phyloP scores from a whole-genome alignment of 495 filamentous ascomycete species.

The Bacidia rubella region DNA sequence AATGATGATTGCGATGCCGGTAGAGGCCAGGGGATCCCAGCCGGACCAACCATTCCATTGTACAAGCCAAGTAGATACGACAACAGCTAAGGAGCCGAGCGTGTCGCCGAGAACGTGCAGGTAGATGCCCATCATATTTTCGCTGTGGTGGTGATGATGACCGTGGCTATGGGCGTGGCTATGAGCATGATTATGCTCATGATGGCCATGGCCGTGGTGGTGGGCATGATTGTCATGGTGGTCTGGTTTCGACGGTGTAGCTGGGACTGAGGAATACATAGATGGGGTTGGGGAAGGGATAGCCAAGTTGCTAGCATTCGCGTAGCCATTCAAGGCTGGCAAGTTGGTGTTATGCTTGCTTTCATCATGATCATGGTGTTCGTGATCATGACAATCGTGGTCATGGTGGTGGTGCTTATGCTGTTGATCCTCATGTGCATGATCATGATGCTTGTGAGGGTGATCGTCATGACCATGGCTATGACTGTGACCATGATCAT shows the following conservation, averaged over 20 bases:
- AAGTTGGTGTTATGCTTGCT: slow-evolving; percentile 21
- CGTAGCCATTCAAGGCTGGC: slow-evolving; percentile 21
- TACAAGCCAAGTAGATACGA: slow-evolving; percentile 78
- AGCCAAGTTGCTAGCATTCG: slow-evolving; percentile 20
- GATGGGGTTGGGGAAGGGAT: slow-evolving; percentile 14
- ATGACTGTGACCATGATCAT: slow-evolving; percentile 41
- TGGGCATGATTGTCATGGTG: slow-evolving; percentile 17
- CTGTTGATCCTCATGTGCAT: slow-evolving; percentile 38
- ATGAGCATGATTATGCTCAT: slow-evolving; percentile 15
- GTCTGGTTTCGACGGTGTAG: slow-evolving; percentile 16
- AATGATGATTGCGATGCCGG: slow-evolving; percentile 85
- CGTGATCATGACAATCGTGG: slow-evolving; percentile 20
- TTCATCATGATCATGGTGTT: slow-evolving; percentile 21
- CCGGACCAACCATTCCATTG: slow-evolving; percentile 78
- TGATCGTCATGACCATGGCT: slow-evolving; percentile 49
- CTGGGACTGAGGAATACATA: slow-evolving; percentile 13
- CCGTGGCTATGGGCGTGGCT: slow-evolving; percentile 18
- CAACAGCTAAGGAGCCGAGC: slow-evolving; percentile 85
- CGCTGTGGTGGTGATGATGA: slow-evolving; percentile 71
- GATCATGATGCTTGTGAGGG: slow-evolving; percentile 30
- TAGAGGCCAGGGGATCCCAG: slow-evolving; percentile 92
- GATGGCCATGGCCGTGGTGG: slow-evolving; percentile 10
- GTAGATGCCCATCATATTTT: slow-evolving; percentile 99
- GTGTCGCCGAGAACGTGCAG: slow-evolving; percentile 92
- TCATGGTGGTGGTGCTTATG: slow-evolving; percentile 28